Percentiles rank a stretch among this genome's conserved stretches.
Conservation (phyloP, 2,329 filamentous ascomycete species). For the Calonectria pteridis region DNA sequence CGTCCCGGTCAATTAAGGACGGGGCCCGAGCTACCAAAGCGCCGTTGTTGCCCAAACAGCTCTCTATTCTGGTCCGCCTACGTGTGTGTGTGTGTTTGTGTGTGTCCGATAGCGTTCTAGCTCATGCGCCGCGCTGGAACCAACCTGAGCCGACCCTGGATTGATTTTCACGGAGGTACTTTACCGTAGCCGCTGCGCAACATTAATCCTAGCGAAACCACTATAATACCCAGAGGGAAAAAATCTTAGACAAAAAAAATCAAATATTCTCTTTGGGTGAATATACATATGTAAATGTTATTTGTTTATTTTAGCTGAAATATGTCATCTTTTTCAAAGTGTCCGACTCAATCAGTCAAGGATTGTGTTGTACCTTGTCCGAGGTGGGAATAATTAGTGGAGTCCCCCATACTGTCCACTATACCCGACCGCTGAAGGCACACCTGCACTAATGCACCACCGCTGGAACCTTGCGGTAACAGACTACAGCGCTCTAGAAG, state of each 20-base stretch:
- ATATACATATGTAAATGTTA: too few relatives aligned
- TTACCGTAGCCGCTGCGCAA: too few relatives aligned
- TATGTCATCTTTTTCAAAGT: too few relatives aligned
- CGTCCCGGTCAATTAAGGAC: not conserved
- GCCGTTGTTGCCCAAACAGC: not conserved
- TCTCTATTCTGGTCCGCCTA: not conserved
- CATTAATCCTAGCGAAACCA: too few relatives aligned
- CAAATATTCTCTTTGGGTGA: too few relatives aligned
- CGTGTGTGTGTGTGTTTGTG: too few relatives aligned
- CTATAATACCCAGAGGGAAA: too few relatives aligned
- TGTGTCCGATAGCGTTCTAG: not conserved
- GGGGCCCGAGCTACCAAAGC: not conserved
- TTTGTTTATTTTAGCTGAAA: too few relatives aligned
- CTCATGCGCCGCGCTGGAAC: not conserved
- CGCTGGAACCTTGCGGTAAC: slow-evolving; percentile 1
- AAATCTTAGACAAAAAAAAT: too few relatives aligned
- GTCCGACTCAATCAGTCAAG: too few relatives aligned
- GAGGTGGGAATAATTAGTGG: slow-evolving; percentile 24
- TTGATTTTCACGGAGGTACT: too few relatives aligned
- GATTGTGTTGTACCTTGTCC: not conserved
- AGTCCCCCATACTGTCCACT: slow-evolving; percentile 10
- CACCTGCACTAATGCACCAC: slow-evolving; percentile 3
- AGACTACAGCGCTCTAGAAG: slow-evolving; percentile 4
- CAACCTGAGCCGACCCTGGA: too few relatives aligned
- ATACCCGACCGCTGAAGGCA: slow-evolving; percentile 2